Evolutionary conservation across 225 moss, liverwort and hornwort species (phyloP).

Genomic region (Thuidium tamariscinum): DNA sequence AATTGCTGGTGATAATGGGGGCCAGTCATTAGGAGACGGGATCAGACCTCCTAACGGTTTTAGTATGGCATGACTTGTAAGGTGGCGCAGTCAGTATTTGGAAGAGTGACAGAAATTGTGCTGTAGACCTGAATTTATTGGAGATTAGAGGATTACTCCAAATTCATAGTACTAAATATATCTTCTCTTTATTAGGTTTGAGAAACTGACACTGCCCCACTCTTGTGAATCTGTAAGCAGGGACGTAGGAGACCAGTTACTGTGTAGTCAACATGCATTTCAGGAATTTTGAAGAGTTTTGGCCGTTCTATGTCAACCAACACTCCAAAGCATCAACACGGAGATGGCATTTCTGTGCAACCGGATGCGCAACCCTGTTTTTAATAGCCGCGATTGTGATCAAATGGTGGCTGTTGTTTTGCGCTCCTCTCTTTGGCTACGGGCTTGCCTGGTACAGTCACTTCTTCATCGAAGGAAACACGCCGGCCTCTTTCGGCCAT

Average conservation of each 20-base stretch:
- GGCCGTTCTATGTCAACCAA: conserved; percentile 91
- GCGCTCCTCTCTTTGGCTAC: conserved; percentile 71
- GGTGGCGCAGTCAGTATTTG: not conserved
- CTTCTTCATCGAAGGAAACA: conserved; percentile 82
- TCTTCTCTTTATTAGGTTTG: not conserved
- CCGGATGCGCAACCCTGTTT: conserved; percentile 47
- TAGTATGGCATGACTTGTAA: too few relatives aligned
- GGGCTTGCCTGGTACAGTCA: conserved; percentile 94
- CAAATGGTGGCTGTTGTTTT: conserved; percentile 79
- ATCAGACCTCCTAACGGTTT: not conserved
- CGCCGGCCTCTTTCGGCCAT: conserved; percentile 65
- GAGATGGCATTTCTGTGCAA: conserved; percentile 73
- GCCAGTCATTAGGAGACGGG: not conserved
- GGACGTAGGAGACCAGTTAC: not conserved
- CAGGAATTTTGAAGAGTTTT: conserved; percentile 86
- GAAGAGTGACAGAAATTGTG: not conserved
- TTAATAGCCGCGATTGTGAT: conserved; percentile 53
- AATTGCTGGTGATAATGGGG: not conserved
- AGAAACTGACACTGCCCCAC: not conserved
- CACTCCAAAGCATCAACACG: conserved; percentile 79
- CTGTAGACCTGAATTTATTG: not conserved
- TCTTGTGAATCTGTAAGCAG: conserved; percentile 3
- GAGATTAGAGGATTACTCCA: not conserved
- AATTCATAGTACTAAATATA: not conserved
- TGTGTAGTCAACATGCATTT: conserved; percentile 52